Percentiles rank a stretch among this genome's conserved stretches.
These are phyloP conservation scores for Aspergillus sp. DNA, from an alignment of 2,329 filamentous ascomycete genomes.

Conservation along the genomic window DNA sequence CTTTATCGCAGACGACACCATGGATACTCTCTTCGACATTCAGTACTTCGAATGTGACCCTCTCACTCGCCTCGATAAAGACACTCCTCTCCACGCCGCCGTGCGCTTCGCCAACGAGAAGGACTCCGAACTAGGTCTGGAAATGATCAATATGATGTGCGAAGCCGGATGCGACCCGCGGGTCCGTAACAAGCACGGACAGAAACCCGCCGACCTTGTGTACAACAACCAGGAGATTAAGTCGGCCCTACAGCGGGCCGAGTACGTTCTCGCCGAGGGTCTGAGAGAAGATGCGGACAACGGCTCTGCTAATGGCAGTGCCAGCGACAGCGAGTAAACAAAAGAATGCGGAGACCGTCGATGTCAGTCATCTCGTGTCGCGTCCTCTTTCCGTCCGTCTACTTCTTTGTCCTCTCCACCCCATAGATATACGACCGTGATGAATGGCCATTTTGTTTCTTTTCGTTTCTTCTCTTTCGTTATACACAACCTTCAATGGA, in stretches of 20 bases:
- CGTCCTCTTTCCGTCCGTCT: slow-evolving; percentile 1
- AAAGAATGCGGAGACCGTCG: neutral
- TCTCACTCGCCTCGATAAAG: slow-evolving; percentile 45
- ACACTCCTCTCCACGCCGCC: slow-evolving; percentile 47
- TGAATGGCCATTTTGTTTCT: neutral
- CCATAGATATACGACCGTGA: neutral
- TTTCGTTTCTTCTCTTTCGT: neutral
- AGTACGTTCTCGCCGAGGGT: slow-evolving; percentile 49
- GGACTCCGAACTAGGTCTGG: slow-evolving; percentile 41
- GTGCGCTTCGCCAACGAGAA: slow-evolving; percentile 49
- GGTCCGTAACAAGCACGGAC: slow-evolving; percentile 48
- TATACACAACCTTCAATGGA: neutral
- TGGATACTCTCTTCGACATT: slow-evolving; percentile 49
- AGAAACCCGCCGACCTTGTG: slow-evolving; percentile 47
- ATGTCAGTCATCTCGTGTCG: neutral
- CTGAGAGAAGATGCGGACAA: slow-evolving; percentile 37
- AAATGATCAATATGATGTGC: slow-evolving; percentile 51
- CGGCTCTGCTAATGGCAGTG: slow-evolving; percentile 38
- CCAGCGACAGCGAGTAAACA: slow-evolving; percentile 43
- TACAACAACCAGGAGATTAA: slow-evolving; percentile 45
- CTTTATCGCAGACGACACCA: slow-evolving; percentile 42
- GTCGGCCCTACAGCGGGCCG: slow-evolving; percentile 42
- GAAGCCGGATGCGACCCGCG: slow-evolving; percentile 50
- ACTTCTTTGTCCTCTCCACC: neutral
- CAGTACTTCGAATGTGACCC: slow-evolving; percentile 51